These are phyloP conservation scores for Kuraishia cidri DNA, from an alignment of 805 yeast genomes.

Conservation along the genomic window DNA sequence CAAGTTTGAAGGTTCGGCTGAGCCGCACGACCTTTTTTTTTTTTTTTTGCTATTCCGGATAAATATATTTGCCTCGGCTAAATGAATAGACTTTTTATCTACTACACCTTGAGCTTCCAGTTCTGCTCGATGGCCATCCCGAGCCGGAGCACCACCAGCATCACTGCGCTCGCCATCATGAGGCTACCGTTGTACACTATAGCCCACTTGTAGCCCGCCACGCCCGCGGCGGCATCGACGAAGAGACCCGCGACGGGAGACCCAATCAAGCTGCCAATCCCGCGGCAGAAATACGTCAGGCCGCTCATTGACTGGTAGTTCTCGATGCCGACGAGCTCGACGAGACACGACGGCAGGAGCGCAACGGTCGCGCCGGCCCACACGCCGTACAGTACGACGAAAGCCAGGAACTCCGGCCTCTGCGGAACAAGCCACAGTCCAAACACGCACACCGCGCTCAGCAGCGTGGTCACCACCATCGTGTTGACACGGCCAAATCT, in stretches of 20 bases:
- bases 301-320: slow-evolving; percentile 24
- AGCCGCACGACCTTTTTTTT: too few relatives aligned
- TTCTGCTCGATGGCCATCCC: not conserved
- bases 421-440: slow-evolving; percentile 24
- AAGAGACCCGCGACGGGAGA: slow-evolving; percentile 25
- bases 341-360: slow-evolving; percentile 21
- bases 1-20: too few relatives aligned
- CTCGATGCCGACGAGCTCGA: slow-evolving; percentile 22
- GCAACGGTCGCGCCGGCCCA: slow-evolving; percentile 25
- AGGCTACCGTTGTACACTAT: slow-evolving; percentile 19
- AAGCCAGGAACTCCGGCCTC: slow-evolving; percentile 16
- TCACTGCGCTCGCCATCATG: slow-evolving; percentile 2
- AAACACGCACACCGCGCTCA: slow-evolving; percentile 23
- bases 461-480: slow-evolving; percentile 25
- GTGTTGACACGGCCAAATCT: slow-evolving; percentile 29
- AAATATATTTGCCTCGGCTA: not conserved
- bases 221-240: slow-evolving; percentile 8
- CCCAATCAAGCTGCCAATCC: slow-evolving; percentile 23
- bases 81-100: too few relatives aligned
- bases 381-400: slow-evolving; percentile 24
- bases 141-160: not conserved
- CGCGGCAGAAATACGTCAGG: slow-evolving; percentile 23
- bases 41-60: too few relatives aligned
- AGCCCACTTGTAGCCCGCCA: slow-evolving; percentile 15
- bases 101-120: not conserved